These are phyloP conservation scores for Leccinum subtestaceum DNA, from an alignment of 768 basidiomycete genomes.

Conservation along the genomic window DNA sequence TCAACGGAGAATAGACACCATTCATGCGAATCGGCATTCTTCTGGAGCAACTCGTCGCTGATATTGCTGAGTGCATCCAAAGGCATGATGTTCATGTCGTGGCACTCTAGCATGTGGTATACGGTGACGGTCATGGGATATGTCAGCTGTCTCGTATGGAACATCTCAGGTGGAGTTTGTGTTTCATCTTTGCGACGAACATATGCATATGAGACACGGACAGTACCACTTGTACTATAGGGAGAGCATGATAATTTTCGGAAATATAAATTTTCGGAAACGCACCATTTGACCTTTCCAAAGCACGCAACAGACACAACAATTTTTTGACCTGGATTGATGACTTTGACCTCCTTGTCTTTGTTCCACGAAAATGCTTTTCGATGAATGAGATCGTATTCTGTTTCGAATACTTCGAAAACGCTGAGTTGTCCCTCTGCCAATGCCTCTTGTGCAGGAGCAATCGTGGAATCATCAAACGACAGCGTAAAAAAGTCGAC, in stretches of 20 bases:
- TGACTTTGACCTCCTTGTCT: slow-evolving; percentile 41
- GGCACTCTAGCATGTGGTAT: slow-evolving; percentile 90
- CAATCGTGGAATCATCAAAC: slow-evolving; percentile 89
- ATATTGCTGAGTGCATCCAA: slow-evolving; percentile 36
- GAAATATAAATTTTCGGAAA: slow-evolving; percentile 12
- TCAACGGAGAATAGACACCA: slow-evolving; percentile 90
- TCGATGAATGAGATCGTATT: slow-evolving; percentile 70
- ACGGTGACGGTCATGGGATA: slow-evolving; percentile 93
- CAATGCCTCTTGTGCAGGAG: slow-evolving; percentile 70
- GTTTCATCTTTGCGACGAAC: slow-evolving; percentile 44
- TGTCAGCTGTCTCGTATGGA: slow-evolving; percentile 83
- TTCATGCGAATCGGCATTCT: slow-evolving; percentile 49
- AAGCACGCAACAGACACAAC: slow-evolving; percentile 71
- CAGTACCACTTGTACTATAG: slow-evolving; percentile 67
- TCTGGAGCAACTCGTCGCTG: slow-evolving; percentile 30
- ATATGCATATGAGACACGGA: slow-evolving; percentile 83
- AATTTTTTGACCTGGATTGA: slow-evolving; percentile 68
- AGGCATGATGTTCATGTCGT: slow-evolving; percentile 77
- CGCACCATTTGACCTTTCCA: slow-evolving; percentile 92
- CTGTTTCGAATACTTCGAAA: slow-evolving; percentile 88
- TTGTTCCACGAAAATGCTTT: slow-evolving; percentile 79
- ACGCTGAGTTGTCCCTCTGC: slow-evolving; percentile 78
- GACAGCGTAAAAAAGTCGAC: slow-evolving; percentile 83
- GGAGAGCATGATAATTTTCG: slow-evolving; percentile 1
- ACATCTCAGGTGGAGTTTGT: slow-evolving; percentile 45